A percentile compares a stretch with the other conserved stretches of the same genome.
phyloP scores from a whole-genome alignment of 352 stramenopile species.

The Discostella stelligera region DNA sequence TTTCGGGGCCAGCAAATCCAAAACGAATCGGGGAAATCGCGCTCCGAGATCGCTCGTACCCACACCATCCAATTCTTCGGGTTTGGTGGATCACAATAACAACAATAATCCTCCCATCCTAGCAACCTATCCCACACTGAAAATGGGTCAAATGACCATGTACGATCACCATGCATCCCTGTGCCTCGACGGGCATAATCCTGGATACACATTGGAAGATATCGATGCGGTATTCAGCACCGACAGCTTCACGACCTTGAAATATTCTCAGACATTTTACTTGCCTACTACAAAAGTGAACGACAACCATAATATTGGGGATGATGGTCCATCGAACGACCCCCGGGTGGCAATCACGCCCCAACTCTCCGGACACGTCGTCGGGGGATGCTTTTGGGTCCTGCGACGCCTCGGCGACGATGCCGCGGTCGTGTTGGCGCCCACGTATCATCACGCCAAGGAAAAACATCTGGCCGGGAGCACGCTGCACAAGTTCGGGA shows the following conservation, averaged over 20 bases:
- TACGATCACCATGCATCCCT: slow-evolving; percentile 93
- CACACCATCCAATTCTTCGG: too few relatives aligned
- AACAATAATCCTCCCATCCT: slow-evolving; percentile 84
- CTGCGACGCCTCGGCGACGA: slow-evolving; percentile 89
- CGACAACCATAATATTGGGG: slow-evolving; percentile 3
- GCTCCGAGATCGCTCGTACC: slow-evolving; percentile 17
- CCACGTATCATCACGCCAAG: slow-evolving; percentile 89
- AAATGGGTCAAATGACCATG: slow-evolving; percentile 95
- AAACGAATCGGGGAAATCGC: background rate
- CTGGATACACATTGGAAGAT: slow-evolving; percentile 90
- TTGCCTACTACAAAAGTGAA: slow-evolving; percentile 59
- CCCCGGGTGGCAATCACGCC: slow-evolving; percentile 88
- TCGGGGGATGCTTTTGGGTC: slow-evolving; percentile 90
- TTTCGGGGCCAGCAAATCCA: slow-evolving; percentile 27
- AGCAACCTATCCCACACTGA: slow-evolving; percentile 91
- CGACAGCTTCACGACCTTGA: slow-evolving; percentile 91
- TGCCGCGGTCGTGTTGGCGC: slow-evolving; percentile 91
- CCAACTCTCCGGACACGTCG: slow-evolving; percentile 91
- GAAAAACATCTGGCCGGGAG: slow-evolving; percentile 86
- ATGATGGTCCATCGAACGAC: slow-evolving; percentile 1
- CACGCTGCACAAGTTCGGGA: slow-evolving; percentile 90
- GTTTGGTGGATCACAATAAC: background rate
- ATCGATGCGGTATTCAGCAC: slow-evolving; percentile 88
- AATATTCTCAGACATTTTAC: slow-evolving; percentile 90
- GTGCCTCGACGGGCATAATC: slow-evolving; percentile 87